Evolutionary conservation across 371 early-diverging fungal species (phyloP).

Genomic region (Mucor circinelloides): DNA sequence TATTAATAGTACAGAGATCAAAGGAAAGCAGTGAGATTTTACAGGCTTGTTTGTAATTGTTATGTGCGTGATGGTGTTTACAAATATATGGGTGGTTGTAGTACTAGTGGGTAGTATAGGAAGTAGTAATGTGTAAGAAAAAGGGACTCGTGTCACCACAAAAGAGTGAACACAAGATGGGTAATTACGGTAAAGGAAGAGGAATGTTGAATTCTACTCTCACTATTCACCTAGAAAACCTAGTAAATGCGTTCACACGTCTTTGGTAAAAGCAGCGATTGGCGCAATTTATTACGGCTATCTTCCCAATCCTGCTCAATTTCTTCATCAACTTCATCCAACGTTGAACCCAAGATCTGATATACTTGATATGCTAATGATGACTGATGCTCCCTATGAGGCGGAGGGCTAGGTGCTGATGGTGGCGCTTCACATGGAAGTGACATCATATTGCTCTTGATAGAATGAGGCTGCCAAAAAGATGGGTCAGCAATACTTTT

Average conservation of each 20-base stretch:
- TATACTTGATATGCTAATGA: constrained; percentile 20
- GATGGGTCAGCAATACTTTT: not conserved
- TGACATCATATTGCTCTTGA: not conserved
- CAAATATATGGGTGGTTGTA: not conserved
- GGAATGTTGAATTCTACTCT: constrained; percentile 1
- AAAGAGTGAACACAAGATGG: constrained; percentile 7
- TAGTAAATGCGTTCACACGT: constrained; percentile 1
- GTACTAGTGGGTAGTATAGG: not conserved
- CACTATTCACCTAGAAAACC: not conserved
- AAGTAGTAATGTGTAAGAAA: not conserved
- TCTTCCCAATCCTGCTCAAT: constrained; percentile 32
- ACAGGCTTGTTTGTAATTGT: not conserved
- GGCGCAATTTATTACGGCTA: constrained; percentile 14
- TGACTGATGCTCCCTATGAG: not conserved
- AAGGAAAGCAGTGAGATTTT: not conserved
- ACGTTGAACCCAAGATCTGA: constrained; percentile 20
- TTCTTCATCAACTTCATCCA: constrained; percentile 29
- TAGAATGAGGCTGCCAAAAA: not conserved
- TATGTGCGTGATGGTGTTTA: not conserved
- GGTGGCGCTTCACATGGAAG: not conserved
- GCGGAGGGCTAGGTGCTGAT: not conserved
- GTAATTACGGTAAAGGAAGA: constrained; percentile 5
- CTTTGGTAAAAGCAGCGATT: constrained; percentile 12
- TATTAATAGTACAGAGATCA: not conserved
- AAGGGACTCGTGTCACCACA: constrained; percentile 4